A percentile compares a stretch with the other conserved stretches of the same genome.
These are phyloP conservation scores for Collybiopsis luxurians DNA, from an alignment of 768 basidiomycete species.

Conservation along the genomic window DNA sequence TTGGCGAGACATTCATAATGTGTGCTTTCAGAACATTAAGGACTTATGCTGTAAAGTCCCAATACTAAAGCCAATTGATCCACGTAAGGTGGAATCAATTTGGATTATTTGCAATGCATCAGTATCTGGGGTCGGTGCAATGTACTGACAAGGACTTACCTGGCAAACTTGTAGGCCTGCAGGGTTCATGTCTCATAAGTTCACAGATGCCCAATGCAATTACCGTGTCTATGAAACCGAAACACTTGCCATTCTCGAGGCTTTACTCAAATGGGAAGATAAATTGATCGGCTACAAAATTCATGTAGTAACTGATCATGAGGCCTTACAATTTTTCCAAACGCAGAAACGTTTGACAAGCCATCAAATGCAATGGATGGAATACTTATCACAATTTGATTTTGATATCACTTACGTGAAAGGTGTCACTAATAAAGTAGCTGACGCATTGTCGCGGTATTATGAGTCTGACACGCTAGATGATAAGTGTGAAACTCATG, in stretches of 20 bases:
- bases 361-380: too few relatives aligned
- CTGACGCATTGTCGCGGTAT: slow-evolving; percentile 9
- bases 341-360: too few relatives aligned
- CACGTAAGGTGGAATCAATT: slow-evolving; percentile 6
- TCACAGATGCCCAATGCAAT: slow-evolving; percentile 15
- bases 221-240: slow-evolving; percentile 19
- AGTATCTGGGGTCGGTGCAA: neutral
- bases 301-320: too few relatives aligned
- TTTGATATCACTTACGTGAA: slow-evolving; percentile 13
- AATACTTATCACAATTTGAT: too few relatives aligned
- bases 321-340: too few relatives aligned
- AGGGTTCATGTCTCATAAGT: slow-evolving; percentile 18
- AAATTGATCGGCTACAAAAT: too few relatives aligned
- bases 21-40: slow-evolving; percentile 17
- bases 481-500: neutral
- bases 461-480: slow-evolving; percentile 5
- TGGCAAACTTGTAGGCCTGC: slow-evolving; percentile 13
- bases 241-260: slow-evolving; percentile 12
- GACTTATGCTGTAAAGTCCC: slow-evolving; percentile 4
- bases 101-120: slow-evolving; percentile 15
- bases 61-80: slow-evolving; percentile 13
- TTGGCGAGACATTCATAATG: slow-evolving; percentile 19
- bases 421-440: slow-evolving; percentile 8
- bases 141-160: slow-evolving; percentile 16
- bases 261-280: too few relatives aligned